Evolutionary conservation across 2,329 filamentous ascomycete genomes (phyloP), one percentile per base, ranked within the genome.

Genomic region (Lachnellula arida): DNA sequence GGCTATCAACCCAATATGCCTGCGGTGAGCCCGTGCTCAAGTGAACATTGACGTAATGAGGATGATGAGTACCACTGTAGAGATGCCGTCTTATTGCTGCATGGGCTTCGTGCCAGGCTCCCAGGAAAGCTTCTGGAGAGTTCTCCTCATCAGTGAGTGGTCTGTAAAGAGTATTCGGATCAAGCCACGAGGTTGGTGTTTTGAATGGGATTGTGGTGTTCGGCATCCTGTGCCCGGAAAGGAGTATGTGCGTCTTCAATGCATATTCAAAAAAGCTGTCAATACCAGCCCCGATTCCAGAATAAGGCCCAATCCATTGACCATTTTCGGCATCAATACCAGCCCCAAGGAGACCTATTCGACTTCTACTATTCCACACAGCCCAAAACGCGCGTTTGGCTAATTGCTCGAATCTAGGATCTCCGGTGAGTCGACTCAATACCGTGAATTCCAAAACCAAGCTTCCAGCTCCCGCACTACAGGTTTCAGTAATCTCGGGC

Each of bases 211-310:
- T 55, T 3, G 69, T 69, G 61, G 73, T 66, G 60, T 86, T 86
- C 3, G 81, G 81, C 58, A 78, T 71, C 14, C 78, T 79, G 56
- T 88, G 84, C 1, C 90, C 89, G 2, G 93, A 96, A 22, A 97
- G 82, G 23, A 99, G 74, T 57, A 99, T 89, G 68, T 96, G 86
- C 17, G 91, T 91, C 73, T 99, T 99, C 66, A 97, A 81, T 3
- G 94, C 92, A 72, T 99, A 99, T 74, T 99, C 94, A 68, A 96
- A 97, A 75, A 99, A 99, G 73, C 92, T 97, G 74, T 99, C 94
- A 67, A 96, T 91, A 40, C 94, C 94, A 7, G 94, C 94, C 49
- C 94, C 94, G 64, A 99, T 96, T 32, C 94, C 93, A n/a, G 93
- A 87, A 70, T 90, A 92, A 2, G 89, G 81, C 8, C 88, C 88